A percentile compares a stretch with the other conserved stretches of the same genome.
Conservation (phyloP, 192 early-diverging fungal species). For the Lobosporangium transversale region DNA sequence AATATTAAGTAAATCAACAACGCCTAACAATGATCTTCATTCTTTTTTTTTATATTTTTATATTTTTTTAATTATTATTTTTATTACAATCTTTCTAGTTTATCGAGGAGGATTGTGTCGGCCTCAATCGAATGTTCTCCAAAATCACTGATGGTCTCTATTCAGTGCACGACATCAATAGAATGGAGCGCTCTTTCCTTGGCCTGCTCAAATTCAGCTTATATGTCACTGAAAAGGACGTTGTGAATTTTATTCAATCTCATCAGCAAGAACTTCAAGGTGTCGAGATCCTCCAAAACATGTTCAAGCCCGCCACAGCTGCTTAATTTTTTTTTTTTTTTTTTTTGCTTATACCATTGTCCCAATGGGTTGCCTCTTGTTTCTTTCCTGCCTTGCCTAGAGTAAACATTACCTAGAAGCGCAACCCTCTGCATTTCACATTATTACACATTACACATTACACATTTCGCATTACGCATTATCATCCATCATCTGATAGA, state of each 20-base stretch:
- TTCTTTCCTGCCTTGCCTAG: no score
- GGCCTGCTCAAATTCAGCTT: constrained; percentile 65
- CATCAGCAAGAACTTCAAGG: constrained; percentile 45
- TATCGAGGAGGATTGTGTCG: constrained; percentile 45
- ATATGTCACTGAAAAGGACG: constrained; percentile 61
- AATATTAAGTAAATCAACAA: no score
- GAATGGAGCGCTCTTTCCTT: constrained; percentile 67
- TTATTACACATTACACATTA: no score
- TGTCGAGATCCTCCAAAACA: constrained; percentile 28
- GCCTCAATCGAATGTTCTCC: constrained; percentile 45
- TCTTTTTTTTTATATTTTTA: no score
- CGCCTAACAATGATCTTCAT: no score
- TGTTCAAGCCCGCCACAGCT: constrained; percentile 12
- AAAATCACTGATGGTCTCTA: constrained; percentile 63
- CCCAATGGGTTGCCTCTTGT: no score
- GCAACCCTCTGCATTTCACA: no score
- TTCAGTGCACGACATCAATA: constrained; percentile 63
- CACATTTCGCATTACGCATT: no score
- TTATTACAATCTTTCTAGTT: no score
- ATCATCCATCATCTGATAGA: no score
- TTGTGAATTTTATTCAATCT: constrained; percentile 52
- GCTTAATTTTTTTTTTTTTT: constrained; percentile 7
- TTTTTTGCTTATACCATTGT: neutral
- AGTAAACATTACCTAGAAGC: no score
- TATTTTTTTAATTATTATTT: no score